Conservation (phyloP, 805 yeast genomes). For the Starmerella scarabaei region DNA sequence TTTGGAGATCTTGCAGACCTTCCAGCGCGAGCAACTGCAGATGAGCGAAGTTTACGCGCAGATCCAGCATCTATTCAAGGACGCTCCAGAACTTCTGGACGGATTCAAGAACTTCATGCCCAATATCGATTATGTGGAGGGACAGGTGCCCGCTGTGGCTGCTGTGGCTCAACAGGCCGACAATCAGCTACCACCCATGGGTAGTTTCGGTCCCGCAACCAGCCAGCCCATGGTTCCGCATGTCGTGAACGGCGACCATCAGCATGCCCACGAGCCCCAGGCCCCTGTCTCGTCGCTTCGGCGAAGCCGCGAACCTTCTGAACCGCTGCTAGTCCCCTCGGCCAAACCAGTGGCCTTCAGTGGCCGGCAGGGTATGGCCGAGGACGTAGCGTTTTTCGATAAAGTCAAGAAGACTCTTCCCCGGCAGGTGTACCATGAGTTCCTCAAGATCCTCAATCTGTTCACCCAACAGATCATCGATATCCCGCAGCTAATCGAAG, state of each 20-base stretch:
- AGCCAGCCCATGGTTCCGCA: conserved; percentile 2
- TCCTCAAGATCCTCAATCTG: conserved; percentile 72
- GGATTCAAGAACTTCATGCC: conserved; percentile 95
- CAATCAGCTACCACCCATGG: conserved; percentile 73
- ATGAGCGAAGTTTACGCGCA: conserved; percentile 92
- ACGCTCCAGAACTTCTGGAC: conserved; percentile 87
- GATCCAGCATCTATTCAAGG: conserved; percentile 74
- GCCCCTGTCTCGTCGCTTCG: conserved; percentile 6
- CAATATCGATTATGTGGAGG: conserved; percentile 1
- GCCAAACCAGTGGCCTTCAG: conserved; percentile 49
- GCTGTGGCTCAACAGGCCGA: conserved; percentile 23
- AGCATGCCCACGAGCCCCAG: too few species aligned
- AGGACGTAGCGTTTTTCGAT: conserved; percentile 84
- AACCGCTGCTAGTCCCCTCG: conserved; percentile 60
- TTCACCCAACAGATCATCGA: conserved; percentile 87
- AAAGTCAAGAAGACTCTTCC: conserved; percentile 78
- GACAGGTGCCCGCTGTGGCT: conserved; percentile 17
- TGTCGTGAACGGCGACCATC: background rate
- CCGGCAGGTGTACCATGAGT: conserved; percentile 83
- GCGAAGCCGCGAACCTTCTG: background rate
- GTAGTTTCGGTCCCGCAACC: conserved; percentile 68
- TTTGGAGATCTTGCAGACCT: conserved; percentile 87
- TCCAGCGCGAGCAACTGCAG: conserved; percentile 91
- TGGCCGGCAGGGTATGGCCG: conserved; percentile 45
- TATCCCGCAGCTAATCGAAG: conserved; percentile 62